Evolutionary conservation across 345 rosid species (phyloP).

Genomic region (Psidium guajava): DNA sequence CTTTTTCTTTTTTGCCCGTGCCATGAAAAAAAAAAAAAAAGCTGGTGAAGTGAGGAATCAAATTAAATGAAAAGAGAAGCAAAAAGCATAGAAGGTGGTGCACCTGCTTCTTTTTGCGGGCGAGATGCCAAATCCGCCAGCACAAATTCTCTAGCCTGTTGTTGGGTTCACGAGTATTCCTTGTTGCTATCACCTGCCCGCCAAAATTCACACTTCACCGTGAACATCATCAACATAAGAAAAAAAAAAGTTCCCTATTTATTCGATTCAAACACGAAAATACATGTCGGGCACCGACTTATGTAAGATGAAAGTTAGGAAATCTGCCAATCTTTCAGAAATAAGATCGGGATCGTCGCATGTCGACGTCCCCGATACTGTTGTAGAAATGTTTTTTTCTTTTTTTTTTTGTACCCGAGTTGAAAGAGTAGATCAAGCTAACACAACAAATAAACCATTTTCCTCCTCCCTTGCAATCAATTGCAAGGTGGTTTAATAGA

Average conservation of each 20-base stretch:
- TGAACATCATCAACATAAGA: background rate
- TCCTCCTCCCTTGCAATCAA: background rate
- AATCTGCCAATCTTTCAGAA: background rate
- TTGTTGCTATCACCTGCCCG: constrained; percentile 79
- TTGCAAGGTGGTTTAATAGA: background rate
- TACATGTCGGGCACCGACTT: background rate
- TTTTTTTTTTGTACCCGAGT: background rate
- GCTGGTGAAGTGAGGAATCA: background rate
- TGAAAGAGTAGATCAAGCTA: background rate
- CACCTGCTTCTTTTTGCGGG: constrained; percentile 83
- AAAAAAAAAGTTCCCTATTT: too few relatives aligned
- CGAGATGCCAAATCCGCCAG: constrained; percentile 98
- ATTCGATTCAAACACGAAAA: background rate
- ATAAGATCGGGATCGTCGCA: background rate
- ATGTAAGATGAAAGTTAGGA: background rate
- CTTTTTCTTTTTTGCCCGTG: background rate
- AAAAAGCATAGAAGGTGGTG: background rate
- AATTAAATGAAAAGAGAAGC: background rate
- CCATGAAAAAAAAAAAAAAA: too few relatives aligned
- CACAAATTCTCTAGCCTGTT: constrained; percentile 91
- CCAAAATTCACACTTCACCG: background rate
- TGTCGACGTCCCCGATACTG: background rate
- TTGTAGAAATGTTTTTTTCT: background rate
- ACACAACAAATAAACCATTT: background rate
- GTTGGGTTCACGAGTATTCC: constrained; percentile 81